Percentiles rank a stretch among this genome's conserved stretches.
Conservation (phyloP, 1,139 yeast genomes). For the Waltiozyma sp. region DNA sequence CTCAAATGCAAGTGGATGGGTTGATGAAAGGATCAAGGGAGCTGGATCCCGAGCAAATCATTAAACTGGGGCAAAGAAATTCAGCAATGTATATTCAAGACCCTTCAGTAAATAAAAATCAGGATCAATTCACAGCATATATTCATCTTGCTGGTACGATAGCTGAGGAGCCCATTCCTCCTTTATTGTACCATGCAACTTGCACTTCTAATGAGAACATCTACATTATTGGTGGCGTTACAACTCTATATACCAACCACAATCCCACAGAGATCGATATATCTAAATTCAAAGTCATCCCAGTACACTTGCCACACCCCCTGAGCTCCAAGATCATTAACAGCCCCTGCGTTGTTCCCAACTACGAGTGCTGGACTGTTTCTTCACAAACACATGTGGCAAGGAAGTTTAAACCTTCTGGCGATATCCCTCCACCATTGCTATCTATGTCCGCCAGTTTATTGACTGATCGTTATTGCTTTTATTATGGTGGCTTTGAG, state of each 20-base stretch:
- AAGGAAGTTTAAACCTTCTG: slow-evolving; percentile 18
- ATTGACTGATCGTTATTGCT: slow-evolving; percentile 28
- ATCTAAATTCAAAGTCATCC: slow-evolving; percentile 24
- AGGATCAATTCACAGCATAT: slow-evolving; percentile 10
- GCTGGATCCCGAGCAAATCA: no score
- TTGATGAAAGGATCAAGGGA: background rate
- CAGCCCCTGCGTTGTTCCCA: slow-evolving; percentile 28
- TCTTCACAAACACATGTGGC: slow-evolving; percentile 27
- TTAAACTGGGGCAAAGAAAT: background rate
- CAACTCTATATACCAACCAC: slow-evolving; percentile 21
- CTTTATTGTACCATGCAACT: slow-evolving; percentile 29
- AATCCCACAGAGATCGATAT: slow-evolving; percentile 25
- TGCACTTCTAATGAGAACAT: slow-evolving; percentile 25
- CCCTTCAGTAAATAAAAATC: no score
- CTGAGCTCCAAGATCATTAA: slow-evolving; percentile 26
- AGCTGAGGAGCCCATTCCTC: slow-evolving; percentile 26
- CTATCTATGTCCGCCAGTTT: slow-evolving; percentile 27
- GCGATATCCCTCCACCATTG: slow-evolving; percentile 31
- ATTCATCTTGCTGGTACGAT: slow-evolving; percentile 25
- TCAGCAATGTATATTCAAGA: no score
- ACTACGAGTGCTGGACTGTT: slow-evolving; percentile 23
- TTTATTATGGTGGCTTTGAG: slow-evolving; percentile 38
- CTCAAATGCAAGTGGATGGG: background rate
- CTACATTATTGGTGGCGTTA: slow-evolving; percentile 31
- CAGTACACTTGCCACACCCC: slow-evolving; percentile 34